Conservation (phyloP, 2,329 filamentous ascomycete species). For the Talaromyces islandicus region DNA sequence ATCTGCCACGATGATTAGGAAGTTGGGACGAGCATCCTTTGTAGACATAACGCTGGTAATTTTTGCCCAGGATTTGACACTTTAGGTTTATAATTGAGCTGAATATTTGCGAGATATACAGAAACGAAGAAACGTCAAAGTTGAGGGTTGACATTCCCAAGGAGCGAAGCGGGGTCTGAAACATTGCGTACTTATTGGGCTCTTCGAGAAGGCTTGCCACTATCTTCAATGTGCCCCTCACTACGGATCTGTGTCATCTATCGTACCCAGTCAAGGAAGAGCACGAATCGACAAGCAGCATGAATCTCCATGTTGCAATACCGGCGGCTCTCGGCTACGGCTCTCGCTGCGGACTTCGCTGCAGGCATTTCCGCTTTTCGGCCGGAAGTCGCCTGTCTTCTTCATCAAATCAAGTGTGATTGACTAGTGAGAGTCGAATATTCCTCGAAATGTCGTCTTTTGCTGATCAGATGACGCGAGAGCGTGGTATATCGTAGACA, state of each 20-base stretch:
- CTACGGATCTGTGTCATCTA: background rate
- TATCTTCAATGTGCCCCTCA: background rate
- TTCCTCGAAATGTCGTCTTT: background rate
- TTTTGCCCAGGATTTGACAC: background rate
- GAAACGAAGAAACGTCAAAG: background rate
- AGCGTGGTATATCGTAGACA: background rate
- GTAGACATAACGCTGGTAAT: background rate
- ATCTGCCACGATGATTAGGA: constrained; percentile 16
- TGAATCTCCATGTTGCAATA: background rate
- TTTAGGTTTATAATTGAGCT: background rate
- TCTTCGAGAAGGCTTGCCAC: background rate
- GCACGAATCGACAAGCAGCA: background rate
- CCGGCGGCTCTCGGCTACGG: background rate
- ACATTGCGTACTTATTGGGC: background rate
- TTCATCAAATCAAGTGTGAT: background rate
- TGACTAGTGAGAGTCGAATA: background rate
- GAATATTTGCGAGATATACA: background rate
- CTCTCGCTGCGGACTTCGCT: background rate
- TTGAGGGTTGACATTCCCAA: background rate
- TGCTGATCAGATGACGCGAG: background rate
- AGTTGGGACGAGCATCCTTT: constrained; percentile 1
- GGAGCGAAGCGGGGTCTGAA: background rate
- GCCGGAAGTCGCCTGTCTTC: background rate
- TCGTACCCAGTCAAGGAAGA: background rate
- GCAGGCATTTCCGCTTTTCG: background rate